Base-by-base conservation (phyloP, 2,329 filamentous ascomycete genomes). In the Venturia effusa region DNA sequence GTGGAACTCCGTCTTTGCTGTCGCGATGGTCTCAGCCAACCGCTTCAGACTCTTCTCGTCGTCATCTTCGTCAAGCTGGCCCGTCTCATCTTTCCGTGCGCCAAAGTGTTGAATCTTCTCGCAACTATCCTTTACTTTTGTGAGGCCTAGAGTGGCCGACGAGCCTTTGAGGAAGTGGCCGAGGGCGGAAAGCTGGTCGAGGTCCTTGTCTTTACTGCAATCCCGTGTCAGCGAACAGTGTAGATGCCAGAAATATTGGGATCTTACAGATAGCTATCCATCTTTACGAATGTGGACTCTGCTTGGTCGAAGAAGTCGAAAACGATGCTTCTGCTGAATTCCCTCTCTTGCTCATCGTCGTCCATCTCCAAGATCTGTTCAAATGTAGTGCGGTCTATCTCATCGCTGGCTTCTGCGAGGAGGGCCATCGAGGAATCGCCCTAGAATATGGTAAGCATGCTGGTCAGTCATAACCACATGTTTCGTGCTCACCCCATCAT, bases 361-460 rank as follows among this genome's bases (percentile, higher is more conserved):
- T 99, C 94, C 93, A 99, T 97, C 77, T 97, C 94, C 67, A 97
- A 84, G 74, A 99, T 97, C 80, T 97, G 94, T 70, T 88, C 86
- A 71, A 99, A 99, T 64, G 92, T 96, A 64, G 77, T 74, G 66
- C 81, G 78, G 75, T 97, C 93, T 76, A 99, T 87, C 73, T 82
- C 82, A 68, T 94, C 89, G 66, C 55, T 45, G 27, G 40, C 59
- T 10, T 41, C 19, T 2, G 59, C 13, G n/a, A 60, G 59, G 40
- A 60, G 40, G 40, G 34, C 40, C 37, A 40, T 40, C 2, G 37
- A 39, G 59, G 59, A 34, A 27, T 60, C 59, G n/a, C 30, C 40
- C 59, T 60, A 27, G 1, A 27, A 60, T 17, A 11, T 57, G 15
- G 51, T 57, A 34, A 57, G 51, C 22, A 34, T 1, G 30, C 30